phyloP scores from a whole-genome alignment of 75 land plant genomes.

The Sequoia sempervirens region DNA sequence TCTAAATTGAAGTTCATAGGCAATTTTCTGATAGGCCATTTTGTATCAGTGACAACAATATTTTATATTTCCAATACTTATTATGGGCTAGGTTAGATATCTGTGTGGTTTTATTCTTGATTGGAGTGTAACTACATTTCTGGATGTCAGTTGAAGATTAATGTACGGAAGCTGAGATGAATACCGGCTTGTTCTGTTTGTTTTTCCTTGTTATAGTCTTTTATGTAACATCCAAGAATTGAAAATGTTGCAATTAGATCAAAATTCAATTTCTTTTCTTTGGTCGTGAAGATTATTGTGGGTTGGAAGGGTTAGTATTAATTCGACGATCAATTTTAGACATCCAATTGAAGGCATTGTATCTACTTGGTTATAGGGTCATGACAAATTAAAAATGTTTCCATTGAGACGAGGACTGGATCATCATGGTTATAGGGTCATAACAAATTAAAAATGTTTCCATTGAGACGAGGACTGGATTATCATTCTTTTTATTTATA shows the following conservation, averaged over 20 bases:
- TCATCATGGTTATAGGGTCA: no score
- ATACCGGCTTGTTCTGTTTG: background rate
- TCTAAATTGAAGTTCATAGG: background rate
- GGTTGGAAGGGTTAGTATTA: no score
- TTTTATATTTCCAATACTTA: background rate
- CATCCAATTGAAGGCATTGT: background rate
- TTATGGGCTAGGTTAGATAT: background rate
- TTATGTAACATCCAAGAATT: background rate
- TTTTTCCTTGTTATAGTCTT: background rate
- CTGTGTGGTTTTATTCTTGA: background rate
- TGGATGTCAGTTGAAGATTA: background rate
- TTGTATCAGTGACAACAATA: background rate
- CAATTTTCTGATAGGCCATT: background rate
- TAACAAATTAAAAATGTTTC: no score
- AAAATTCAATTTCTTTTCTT: background rate
- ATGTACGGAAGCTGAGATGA: background rate
- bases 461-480: no score
- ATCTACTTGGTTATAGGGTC: background rate
- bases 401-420: background rate
- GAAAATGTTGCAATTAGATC: background rate
- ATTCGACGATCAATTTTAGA: no score
- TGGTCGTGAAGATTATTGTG: no score
- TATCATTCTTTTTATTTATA: no score
- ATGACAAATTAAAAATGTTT: background rate
- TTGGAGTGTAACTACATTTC: background rate